These are phyloP conservation scores for Diutina scorzettiae DNA, from an alignment of 1,139 yeast species.

Conservation along the genomic window DNA sequence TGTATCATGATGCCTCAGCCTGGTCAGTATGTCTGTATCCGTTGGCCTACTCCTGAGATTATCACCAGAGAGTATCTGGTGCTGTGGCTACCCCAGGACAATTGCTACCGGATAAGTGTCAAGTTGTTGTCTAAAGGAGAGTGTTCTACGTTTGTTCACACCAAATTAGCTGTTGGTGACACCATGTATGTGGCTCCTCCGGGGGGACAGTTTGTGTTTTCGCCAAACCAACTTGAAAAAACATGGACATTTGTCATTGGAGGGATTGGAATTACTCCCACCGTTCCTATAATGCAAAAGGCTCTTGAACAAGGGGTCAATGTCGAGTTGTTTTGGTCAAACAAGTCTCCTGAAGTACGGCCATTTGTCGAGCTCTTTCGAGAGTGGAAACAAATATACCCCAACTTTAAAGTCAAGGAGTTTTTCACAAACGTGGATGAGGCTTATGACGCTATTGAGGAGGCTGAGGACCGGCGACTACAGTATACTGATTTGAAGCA, in stretches of 20 bases:
- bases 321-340: constrained; percentile 22
- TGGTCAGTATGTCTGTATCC: constrained; percentile 54
- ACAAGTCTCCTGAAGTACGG: constrained; percentile 13
- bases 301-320: constrained; percentile 18
- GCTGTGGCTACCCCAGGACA: constrained; percentile 19
- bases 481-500: background rate
- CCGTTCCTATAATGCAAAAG: constrained; percentile 37
- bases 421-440: constrained; percentile 9
- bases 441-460: background rate
- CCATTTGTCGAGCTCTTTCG: constrained; percentile 20
- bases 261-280: constrained; percentile 63
- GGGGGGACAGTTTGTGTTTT: constrained; percentile 39
- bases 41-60: constrained; percentile 24
- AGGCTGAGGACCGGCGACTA: background rate
- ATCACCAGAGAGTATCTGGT: constrained; percentile 44
- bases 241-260: constrained; percentile 39
- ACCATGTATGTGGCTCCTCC: constrained; percentile 44
- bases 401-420: constrained; percentile 14
- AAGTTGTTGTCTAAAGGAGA: constrained; percentile 23
- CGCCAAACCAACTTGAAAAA: constrained; percentile 15
- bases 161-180: constrained; percentile 37
- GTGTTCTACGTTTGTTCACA: constrained; percentile 44
- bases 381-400: constrained; percentile 11
- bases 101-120: constrained; percentile 41
- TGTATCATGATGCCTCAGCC: constrained; percentile 18